Evolutionary conservation across 2,329 filamentous ascomycete genomes (phyloP).

Genomic region (Exserohilum rostratum): DNA sequence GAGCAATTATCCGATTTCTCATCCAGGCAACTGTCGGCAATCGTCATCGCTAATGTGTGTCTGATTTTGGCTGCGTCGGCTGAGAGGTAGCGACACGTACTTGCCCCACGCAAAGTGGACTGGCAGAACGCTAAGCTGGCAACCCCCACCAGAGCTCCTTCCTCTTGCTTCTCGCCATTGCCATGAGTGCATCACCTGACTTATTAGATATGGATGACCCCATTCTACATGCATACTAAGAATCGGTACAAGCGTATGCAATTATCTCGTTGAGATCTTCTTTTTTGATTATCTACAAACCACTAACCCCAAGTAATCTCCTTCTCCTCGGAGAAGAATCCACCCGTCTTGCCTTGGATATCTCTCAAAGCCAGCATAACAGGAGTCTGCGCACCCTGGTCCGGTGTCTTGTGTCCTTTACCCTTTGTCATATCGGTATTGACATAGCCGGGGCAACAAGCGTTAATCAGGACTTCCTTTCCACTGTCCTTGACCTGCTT

Average conservation of each 20-base stretch:
- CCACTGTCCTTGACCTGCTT: conserved; percentile 42
- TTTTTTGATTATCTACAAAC: no score
- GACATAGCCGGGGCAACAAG: conserved; percentile 54
- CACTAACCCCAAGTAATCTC: conserved; percentile 47
- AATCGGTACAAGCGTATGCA: no score
- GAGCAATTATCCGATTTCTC: background rate
- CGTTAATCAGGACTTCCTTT: conserved; percentile 47
- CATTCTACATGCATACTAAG: no score
- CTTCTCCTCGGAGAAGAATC: conserved; percentile 51
- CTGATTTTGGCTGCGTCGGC: background rate
- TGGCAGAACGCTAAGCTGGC: background rate
- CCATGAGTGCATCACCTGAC: background rate
- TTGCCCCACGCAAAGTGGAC: background rate
- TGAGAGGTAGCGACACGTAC: background rate
- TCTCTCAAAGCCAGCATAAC: conserved; percentile 53
- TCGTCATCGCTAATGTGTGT: background rate
- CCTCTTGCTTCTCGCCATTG: background rate
- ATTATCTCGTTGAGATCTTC: no score
- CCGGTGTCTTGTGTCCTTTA: conserved; percentile 47
- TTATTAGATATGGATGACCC: no score
- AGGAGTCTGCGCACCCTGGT: conserved; percentile 54
- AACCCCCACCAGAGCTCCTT: background rate
- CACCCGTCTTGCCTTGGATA: conserved; percentile 43
- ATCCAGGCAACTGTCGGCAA: no score
- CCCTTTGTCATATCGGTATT: conserved; percentile 56